A percentile compares a stretch with the other conserved stretches of the same genome.
phyloP scores from a whole-genome alignment of 129 eudicot species.

The Dittrichia graveolens region DNA sequence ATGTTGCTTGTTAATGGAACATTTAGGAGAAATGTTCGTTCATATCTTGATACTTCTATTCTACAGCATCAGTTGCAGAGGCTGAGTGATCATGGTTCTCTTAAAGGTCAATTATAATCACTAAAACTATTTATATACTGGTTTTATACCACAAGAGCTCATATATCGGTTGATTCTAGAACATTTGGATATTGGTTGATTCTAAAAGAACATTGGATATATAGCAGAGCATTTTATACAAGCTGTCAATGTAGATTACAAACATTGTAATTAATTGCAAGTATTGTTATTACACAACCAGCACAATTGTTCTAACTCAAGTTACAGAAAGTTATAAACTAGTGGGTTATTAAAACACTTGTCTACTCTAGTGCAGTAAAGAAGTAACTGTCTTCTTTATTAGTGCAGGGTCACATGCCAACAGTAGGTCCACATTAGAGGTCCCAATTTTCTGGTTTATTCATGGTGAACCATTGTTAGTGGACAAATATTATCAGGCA shows the following conservation, averaged over 20 bases:
- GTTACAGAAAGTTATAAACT: slow-evolving; percentile 4
- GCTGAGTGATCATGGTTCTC: slow-evolving; percentile 69
- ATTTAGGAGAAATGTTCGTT: slow-evolving; percentile 76
- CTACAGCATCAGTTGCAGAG: slow-evolving; percentile 94
- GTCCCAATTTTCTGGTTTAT: slow-evolving; percentile 95
- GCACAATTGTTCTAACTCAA: neutral
- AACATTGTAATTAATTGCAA: no score
- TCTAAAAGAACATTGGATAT: neutral
- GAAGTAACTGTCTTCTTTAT: slow-evolving; percentile 31
- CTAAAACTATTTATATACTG: neutral
- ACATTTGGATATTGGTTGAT: neutral
- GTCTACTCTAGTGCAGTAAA: neutral
- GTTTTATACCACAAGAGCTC: neutral
- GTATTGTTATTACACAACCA: neutral
- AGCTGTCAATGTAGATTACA: no score
- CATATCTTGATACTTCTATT: slow-evolving; percentile 90
- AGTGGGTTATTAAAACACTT: neutral
- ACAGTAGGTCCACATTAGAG: slow-evolving; percentile 82
- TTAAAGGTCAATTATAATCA: slow-evolving; percentile 56
- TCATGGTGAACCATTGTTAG: slow-evolving; percentile 75
- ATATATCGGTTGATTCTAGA: neutral
- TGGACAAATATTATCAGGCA: slow-evolving; percentile 96
- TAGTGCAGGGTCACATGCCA: slow-evolving; percentile 79
- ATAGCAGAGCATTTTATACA: neutral
- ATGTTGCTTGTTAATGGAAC: slow-evolving; percentile 91